These are phyloP conservation scores for Eucommia ulmoides DNA, from an alignment of 257 asterid species.

Conservation along the genomic window DNA sequence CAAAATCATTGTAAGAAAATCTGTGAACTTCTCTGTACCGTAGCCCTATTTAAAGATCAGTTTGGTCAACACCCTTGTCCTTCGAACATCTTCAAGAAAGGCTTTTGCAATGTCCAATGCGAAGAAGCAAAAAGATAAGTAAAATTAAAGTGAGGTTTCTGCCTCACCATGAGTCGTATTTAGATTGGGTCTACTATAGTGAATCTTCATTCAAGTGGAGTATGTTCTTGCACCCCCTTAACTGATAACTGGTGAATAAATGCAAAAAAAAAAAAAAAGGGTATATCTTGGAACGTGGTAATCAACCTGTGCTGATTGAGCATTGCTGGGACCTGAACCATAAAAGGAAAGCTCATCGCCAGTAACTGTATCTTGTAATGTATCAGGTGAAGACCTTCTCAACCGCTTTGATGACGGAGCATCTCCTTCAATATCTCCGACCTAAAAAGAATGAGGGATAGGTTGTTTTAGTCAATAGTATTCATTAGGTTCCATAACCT, in stretches of 20 bases:
- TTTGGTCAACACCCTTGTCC: background rate
- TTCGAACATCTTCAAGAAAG: background rate
- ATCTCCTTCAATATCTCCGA: conserved; percentile 85
- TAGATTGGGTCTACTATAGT: too few relatives aligned
- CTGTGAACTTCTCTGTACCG: too few relatives aligned
- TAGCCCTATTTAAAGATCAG: too few relatives aligned
- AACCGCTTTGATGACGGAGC: conserved; percentile 63
- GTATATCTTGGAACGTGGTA: too few relatives aligned
- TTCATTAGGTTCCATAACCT: too few relatives aligned
- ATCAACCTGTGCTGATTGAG: conserved; percentile 71
- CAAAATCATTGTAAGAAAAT: too few relatives aligned
- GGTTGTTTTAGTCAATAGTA: too few relatives aligned
- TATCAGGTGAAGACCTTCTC: conserved; percentile 75
- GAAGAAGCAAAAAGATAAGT: too few relatives aligned
- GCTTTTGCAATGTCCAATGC: too few relatives aligned
- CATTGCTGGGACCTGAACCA: conserved; percentile 63
- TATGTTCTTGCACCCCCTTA: too few relatives aligned
- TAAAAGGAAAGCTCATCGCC: conserved; percentile 86
- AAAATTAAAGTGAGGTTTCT: background rate
- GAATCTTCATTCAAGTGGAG: too few relatives aligned
- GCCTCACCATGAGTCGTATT: background rate
- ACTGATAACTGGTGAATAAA: background rate
- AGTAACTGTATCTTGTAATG: conserved; percentile 66
- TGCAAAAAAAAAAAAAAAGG: conserved; percentile 6
- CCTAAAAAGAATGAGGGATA: conserved; percentile 40